Base-by-base conservation (phyloP, 2,329 filamentous ascomycete species). In the Aspergillus japonicus region DNA sequence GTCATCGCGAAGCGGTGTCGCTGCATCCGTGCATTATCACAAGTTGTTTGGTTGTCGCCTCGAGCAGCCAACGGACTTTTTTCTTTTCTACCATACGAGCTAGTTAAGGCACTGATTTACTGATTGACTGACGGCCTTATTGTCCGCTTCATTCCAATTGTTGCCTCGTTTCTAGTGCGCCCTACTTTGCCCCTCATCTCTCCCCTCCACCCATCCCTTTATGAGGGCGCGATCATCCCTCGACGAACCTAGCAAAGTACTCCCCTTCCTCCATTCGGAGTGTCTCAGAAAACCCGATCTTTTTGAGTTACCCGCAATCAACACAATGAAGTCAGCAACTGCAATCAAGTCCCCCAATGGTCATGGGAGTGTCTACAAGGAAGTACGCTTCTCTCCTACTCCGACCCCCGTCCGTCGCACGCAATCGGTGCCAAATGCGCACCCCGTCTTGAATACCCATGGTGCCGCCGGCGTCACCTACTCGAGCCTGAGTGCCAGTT, bases 321-420 rank as follows among this genome's bases (percentile, higher is more conserved):
- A 26, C 33, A 54, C 54, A 11, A 74, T 74, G 72, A 73, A 62
- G 63, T 56, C 66, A 47, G 59, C 66, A 23, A 57, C 58, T 14
- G 48, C 64, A 23, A 62, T 62, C 19, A 70, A 68, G 23, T 50
- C 68, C 39, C 69, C 66, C 21, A 72, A 74, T 49, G 71, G 73
- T 47, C 73, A 74, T 61, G 71, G 72, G 50, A 71, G 66, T 58
- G 63, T 70, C 44, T 75, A 75, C 65, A 79, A 77, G 68, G 76
- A 76, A 62, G 76, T 78, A 39, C 76, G 73, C 54, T 78, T 78
- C 63, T 78, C 77, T 23, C 72, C 74, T 12, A 72, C 75, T 3
- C 64, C 72, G 44, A 72, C 75, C 14, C 71, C 71, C 5, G 60
- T 74, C 29, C 75, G 72, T 54, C 75, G 77, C 54, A 66, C 75